A percentile compares a stretch with the other conserved stretches of the same genome.
Conservation (phyloP, 495 filamentous ascomycete species). For the Parachaetomium inaequale region DNA sequence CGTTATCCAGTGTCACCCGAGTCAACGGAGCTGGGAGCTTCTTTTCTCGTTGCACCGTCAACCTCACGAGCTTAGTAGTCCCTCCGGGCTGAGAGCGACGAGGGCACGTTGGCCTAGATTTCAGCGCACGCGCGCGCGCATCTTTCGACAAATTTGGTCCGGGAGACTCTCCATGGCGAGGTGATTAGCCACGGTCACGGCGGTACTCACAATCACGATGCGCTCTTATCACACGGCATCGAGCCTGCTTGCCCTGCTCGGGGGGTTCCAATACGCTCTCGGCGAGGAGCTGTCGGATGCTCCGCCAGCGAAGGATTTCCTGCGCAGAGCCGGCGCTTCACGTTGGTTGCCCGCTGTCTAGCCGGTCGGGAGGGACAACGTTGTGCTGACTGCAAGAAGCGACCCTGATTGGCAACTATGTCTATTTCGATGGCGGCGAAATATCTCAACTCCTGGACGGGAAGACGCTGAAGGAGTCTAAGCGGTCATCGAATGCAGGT, state of each 20-base stretch:
- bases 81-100: no score
- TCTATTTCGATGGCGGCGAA: constrained; percentile 24
- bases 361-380: background rate
- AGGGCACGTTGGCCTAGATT: no score
- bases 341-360: background rate
- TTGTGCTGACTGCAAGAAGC: constrained; percentile 1
- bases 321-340: background rate
- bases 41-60: no score
- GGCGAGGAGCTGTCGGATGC: background rate
- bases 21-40: no score
- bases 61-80: no score
- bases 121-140: background rate
- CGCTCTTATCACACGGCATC: background rate
- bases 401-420: constrained; percentile 22
- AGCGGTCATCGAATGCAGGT: background rate
- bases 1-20: no score
- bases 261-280: background rate
- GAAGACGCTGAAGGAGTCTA: background rate
- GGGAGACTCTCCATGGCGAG: background rate
- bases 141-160: background rate
- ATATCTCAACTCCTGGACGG: constrained; percentile 14
- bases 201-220: background rate
- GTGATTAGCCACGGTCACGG: background rate
- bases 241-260: constrained; percentile 5
- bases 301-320: background rate